A percentile compares a stretch with the other conserved stretches of the same genome.
These are phyloP conservation scores for Eucommia ulmoides DNA, from an alignment of 257 asterid genomes.

Conservation along the genomic window DNA sequence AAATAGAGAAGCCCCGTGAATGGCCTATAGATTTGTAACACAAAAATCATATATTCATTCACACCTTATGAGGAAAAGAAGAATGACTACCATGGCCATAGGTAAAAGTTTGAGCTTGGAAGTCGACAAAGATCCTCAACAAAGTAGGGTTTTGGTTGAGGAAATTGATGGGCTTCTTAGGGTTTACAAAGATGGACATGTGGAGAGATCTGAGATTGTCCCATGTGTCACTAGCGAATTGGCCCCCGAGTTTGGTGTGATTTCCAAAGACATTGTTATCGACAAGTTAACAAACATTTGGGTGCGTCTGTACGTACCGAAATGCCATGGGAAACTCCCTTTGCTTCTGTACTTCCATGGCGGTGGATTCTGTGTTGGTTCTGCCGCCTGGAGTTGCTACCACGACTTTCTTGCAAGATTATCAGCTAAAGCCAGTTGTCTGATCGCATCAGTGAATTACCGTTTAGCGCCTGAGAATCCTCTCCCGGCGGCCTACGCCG, in stretches of 20 bases:
- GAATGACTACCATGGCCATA: constrained; percentile 33
- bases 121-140: constrained; percentile 22
- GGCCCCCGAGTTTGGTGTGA: constrained; percentile 39
- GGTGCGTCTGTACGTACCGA: constrained; percentile 71
- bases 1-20: constrained; percentile 16
- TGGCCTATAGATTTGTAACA: constrained; percentile 2
- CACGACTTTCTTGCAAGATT: constrained; percentile 59
- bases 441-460: constrained; percentile 54
- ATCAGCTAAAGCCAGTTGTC: constrained; percentile 32
- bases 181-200: constrained; percentile 64
- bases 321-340: constrained; percentile 27
- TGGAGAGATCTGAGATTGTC: constrained; percentile 55
- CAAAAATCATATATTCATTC: background rate
- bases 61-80: constrained; percentile 12
- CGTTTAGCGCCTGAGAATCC: constrained; percentile 80
- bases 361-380: constrained; percentile 85
- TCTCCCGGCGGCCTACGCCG: constrained; percentile 81
- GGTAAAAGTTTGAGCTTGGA: constrained; percentile 31
- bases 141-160: constrained; percentile 22
- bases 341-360: constrained; percentile 69
- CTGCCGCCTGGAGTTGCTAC: constrained; percentile 75
- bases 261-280: constrained; percentile 37
- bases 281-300: constrained; percentile 50
- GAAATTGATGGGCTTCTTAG: constrained; percentile 61
- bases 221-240: constrained; percentile 33